phyloP scores from a whole-genome alignment of 2,329 filamentous ascomycete genomes.

The Cladophialophora immunda region DNA sequence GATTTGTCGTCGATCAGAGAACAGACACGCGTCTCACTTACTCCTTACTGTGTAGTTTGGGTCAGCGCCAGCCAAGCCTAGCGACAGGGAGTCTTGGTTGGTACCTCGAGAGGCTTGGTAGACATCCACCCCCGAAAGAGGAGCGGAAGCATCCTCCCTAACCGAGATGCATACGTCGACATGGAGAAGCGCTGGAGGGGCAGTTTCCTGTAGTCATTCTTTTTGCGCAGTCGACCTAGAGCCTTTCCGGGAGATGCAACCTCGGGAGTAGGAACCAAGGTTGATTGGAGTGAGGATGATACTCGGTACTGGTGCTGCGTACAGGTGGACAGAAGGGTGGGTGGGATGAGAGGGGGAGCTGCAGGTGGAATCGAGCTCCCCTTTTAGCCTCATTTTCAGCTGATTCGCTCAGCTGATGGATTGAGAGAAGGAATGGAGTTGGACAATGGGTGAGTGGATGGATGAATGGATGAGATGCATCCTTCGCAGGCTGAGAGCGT shows the following conservation, averaged over 20 bases:
- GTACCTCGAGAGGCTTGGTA: not conserved
- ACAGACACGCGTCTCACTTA: not conserved
- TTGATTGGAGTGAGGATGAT: slow-evolving; percentile 8
- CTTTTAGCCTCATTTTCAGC: slow-evolving; percentile 9
- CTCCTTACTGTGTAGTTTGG: not conserved
- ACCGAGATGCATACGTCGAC: not conserved
- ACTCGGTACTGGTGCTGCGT: not conserved
- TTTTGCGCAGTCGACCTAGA: not conserved
- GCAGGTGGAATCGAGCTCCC: slow-evolving; percentile 2
- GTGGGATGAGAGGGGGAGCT: not conserved
- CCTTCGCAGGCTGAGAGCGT: not conserved
- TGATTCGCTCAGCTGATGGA: slow-evolving; percentile 19
- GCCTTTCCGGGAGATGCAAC: slow-evolving; percentile 7
- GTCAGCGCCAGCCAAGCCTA: not conserved
- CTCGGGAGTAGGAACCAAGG: slow-evolving; percentile 13
- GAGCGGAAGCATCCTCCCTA: not conserved
- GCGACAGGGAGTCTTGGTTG: not conserved
- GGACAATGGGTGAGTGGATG: not conserved
- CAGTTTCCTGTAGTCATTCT: not conserved
- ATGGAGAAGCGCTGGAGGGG: not conserved
- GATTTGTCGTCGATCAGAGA: slow-evolving; percentile 1
- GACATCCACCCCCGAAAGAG: not conserved
- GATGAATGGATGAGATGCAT: not conserved
- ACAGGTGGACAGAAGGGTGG: not conserved
- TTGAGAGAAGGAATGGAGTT: not conserved